These are phyloP conservation scores for Saccharomycopsis olivae DNA, from an alignment of 805 yeast genomes.

Conservation along the genomic window DNA sequence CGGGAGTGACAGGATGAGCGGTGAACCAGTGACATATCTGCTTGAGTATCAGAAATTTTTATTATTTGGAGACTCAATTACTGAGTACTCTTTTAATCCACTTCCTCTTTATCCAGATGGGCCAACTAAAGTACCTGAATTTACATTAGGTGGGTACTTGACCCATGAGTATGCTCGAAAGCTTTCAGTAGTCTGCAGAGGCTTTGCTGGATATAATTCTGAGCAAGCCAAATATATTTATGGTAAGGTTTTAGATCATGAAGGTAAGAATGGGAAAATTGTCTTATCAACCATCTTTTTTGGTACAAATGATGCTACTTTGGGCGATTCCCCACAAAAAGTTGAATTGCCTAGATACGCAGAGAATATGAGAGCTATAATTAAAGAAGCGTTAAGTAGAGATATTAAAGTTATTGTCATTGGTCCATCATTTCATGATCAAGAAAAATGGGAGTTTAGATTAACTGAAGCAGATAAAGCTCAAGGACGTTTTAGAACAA, in stretches of 20 bases:
- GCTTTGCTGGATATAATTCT: conserved; percentile 68
- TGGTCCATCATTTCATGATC: conserved; percentile 52
- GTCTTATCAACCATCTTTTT: conserved; percentile 49
- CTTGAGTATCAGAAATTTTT: conserved; percentile 37
- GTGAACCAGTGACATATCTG: no score
- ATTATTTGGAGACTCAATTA: conserved; percentile 64
- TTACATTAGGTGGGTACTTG: conserved; percentile 42
- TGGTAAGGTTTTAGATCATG: conserved; percentile 40
- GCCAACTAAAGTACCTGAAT: conserved; percentile 23
- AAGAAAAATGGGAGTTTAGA: conserved; percentile 29
- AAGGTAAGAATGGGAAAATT: conserved; percentile 26
- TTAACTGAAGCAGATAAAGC: conserved; percentile 27
- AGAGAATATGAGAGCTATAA: conserved; percentile 36
- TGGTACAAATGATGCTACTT: conserved; percentile 71
- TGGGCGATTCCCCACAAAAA: conserved; percentile 30
- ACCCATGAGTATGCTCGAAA: conserved; percentile 43
- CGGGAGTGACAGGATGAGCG: no score
- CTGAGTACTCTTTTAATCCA: conserved; percentile 40
- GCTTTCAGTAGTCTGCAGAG: conserved; percentile 62
- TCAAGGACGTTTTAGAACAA: conserved; percentile 35
- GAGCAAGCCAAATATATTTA: conserved; percentile 44
- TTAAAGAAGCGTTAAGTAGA: conserved; percentile 29
- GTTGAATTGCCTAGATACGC: conserved; percentile 43
- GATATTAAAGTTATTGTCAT: conserved; percentile 46
- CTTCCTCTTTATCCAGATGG: conserved; percentile 10